Conservation (phyloP, 202 grass and related monocot genomes). For the Digitaria exilis region DNA sequence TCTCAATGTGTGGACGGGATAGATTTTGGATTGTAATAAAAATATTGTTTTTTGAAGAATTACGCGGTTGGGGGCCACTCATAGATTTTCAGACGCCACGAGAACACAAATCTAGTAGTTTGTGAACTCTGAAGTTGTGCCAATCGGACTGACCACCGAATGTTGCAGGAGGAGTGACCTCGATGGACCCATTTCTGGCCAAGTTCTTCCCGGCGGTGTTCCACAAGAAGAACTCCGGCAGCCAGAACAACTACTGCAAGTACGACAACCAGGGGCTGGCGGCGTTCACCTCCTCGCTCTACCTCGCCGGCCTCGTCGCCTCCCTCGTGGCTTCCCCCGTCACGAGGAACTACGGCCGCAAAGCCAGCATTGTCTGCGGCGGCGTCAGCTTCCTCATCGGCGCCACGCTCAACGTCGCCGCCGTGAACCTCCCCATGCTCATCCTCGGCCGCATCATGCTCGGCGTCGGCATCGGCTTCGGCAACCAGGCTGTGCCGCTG, state of each 20-base stretch:
- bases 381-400: constrained; percentile 85
- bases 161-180: constrained; percentile 77
- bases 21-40: not conserved
- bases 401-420: constrained; percentile 71
- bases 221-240: constrained; percentile 59
- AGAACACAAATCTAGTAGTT: not conserved
- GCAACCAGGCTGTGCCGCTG: constrained; percentile 86
- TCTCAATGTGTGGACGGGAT: not conserved
- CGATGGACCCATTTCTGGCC: constrained; percentile 91
- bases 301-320: constrained; percentile 80
- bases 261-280: constrained; percentile 88
- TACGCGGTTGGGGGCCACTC: not conserved
- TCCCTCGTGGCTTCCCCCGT: constrained; percentile 74
- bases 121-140: not conserved
- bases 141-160: constrained; percentile 6
- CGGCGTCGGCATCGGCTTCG: constrained; percentile 86
- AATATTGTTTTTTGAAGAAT: not conserved
- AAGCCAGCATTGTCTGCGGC: constrained; percentile 82
- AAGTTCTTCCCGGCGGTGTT: constrained; percentile 90
- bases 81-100: not conserved
- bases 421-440: constrained; percentile 76
- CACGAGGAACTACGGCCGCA: constrained; percentile 82
- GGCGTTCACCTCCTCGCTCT: constrained; percentile 92
- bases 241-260: constrained; percentile 94
- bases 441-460: constrained; percentile 92